Evolutionary conservation across 768 basidiomycete genomes (phyloP).

Genomic region (Symmetrospora coprosmae): DNA sequence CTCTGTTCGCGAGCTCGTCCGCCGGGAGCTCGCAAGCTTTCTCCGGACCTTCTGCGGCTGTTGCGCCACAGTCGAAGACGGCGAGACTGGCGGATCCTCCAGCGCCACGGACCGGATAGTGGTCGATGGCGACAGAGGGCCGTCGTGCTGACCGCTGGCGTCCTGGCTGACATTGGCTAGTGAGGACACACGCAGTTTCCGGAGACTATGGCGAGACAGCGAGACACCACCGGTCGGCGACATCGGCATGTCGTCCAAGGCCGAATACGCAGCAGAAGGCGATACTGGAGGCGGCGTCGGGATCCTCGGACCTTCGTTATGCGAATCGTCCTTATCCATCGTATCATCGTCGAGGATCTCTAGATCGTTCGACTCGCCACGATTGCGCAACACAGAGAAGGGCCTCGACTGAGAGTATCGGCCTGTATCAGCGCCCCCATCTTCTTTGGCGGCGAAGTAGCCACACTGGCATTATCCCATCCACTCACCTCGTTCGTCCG

Average conservation of each 20-base stretch:
- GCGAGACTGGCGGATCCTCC: not conserved
- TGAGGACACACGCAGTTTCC: slow-evolving; percentile 2
- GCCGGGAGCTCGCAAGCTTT: slow-evolving; percentile 6
- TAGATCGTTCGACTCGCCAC: slow-evolving; percentile 5
- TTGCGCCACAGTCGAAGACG: not conserved
- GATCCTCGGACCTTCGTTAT: not conserved
- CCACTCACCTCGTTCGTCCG: not conserved
- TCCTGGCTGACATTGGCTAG: not conserved
- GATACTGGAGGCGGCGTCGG: not conserved
- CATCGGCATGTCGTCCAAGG: slow-evolving; percentile 1
- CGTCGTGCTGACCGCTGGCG: not conserved
- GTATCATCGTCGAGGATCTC: not conserved
- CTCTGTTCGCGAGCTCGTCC: no score
- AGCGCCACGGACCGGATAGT: not conserved
- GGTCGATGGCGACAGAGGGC: not conserved
- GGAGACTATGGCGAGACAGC: not conserved
- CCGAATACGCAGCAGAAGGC: not conserved
- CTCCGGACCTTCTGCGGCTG: not conserved
- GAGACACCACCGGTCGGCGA: not conserved
- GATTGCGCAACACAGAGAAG: not conserved
- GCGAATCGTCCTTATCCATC: not conserved
- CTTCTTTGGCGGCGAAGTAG: no score
- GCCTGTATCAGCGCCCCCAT: not conserved
- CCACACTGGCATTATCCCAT: no score
- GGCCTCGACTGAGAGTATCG: not conserved